Evolutionary conservation across 139 green algal genomes (phyloP), one percentile per base, ranked within the genome.

Genomic region (Coccomyxa sp.): DNA sequence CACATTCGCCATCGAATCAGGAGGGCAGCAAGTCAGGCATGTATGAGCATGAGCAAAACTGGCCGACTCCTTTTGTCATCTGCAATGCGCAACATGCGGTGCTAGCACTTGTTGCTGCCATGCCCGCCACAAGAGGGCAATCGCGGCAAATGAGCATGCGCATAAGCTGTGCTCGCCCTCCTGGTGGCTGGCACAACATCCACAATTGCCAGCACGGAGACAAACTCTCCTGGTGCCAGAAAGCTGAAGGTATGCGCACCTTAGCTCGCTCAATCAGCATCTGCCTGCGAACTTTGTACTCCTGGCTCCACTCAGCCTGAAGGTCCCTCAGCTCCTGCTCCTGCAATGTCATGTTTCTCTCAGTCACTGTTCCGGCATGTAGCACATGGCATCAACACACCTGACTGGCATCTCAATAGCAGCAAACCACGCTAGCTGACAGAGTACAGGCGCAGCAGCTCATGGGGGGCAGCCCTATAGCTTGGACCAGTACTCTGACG

Each of bases 251-350:
- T 68, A 93, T 79, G 22, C 86, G 90, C 12, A 92, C 89, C 39
- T 84, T 85, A 22, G 79, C 86, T 3, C 89, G 72, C 79, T 93
- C 89, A n/a, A 89, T 92, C 34, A 93, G 84, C 88, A 93, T 93
- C 68, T 76, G 84, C 39, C 89, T 74, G 37, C 86, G 77, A 64
- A 93, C 36, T 27, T 31, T 50, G 55, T 90, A 89, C 75, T 93
- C 88, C 0, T 31, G 55, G 4, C 70, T 68, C 34, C 92, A 68
- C 39, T 70, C 83, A 2, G 31, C 37, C 72, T 92, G 55, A 6
- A 93, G 80, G 8, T 91, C 83, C 2, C 37, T 1, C 40, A 93
- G 74, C 27, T 64, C 31, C 9, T 74, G 31, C 55, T 83, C 3
- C 86, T 88, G 84, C 77, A 74, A 16, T 0, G 8, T 6, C 16